Evolutionary conservation across 1,139 yeast genomes (phyloP).

Genomic region (Zygosaccharomyces pseudobailii): DNA sequence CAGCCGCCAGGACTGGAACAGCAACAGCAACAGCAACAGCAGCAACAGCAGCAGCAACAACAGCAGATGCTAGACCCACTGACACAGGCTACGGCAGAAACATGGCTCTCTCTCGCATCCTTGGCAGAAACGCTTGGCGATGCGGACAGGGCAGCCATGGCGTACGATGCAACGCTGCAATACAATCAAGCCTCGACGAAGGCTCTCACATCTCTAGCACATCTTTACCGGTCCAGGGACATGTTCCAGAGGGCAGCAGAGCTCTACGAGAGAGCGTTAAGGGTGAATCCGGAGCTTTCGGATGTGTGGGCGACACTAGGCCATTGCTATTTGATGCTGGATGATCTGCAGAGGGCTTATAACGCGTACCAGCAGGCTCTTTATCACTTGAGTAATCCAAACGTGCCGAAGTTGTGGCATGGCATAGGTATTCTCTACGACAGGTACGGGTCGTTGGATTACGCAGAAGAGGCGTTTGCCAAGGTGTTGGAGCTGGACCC

Average conservation of each 20-base stretch:
- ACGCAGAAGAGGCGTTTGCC: slow-evolving; percentile 97
- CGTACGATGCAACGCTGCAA: slow-evolving; percentile 86
- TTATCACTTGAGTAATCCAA: slow-evolving; percentile 84
- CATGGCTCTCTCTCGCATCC: slow-evolving; percentile 90
- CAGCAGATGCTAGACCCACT: slow-evolving; percentile 33
- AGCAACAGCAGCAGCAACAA: slow-evolving; percentile 13
- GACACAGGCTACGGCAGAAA: slow-evolving; percentile 74
- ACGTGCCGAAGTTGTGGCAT: slow-evolving; percentile 96
- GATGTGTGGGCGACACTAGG: slow-evolving; percentile 98
- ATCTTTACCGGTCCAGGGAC: slow-evolving; percentile 81
- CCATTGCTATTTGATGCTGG: slow-evolving; percentile 94
- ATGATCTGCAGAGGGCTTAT: slow-evolving; percentile 91
- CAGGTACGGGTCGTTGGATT: slow-evolving; percentile 90
- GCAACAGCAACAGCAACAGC: slow-evolving; percentile 9
- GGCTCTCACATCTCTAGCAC: slow-evolving; percentile 80
- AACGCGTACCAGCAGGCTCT: slow-evolving; percentile 95
- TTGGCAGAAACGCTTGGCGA: slow-evolving; percentile 89
- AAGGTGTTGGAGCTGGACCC: slow-evolving; percentile 94
- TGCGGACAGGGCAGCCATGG: slow-evolving; percentile 79
- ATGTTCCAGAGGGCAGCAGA: slow-evolving; percentile 93
- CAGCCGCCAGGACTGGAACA: slow-evolving; percentile 19
- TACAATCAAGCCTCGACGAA: slow-evolving; percentile 84
- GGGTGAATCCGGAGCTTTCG: slow-evolving; percentile 81
- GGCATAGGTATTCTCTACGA: slow-evolving; percentile 96
- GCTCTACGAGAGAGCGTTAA: slow-evolving; percentile 79